Percentiles rank a stretch among this genome's conserved stretches.
Evolutionary conservation across 352 stramenopile genomes (phyloP).

Genomic region (Globisporangium ultimum): DNA sequence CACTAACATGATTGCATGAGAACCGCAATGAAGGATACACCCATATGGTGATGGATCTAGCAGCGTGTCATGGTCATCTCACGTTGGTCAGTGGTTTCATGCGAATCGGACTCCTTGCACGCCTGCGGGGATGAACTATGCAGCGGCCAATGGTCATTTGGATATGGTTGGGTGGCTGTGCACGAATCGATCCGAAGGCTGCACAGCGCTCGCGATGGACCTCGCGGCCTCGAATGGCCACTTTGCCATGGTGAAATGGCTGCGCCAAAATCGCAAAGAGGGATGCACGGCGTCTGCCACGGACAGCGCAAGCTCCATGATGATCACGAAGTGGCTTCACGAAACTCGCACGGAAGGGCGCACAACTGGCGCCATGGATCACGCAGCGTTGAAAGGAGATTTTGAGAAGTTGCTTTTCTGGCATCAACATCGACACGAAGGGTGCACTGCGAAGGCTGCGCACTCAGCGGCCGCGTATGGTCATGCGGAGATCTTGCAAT

Average conservation of each 20-base stretch:
- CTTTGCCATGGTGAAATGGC: not conserved
- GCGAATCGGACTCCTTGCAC: not conserved
- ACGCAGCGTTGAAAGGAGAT: too few relatives aligned
- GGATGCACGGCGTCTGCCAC: slow-evolving; percentile 1
- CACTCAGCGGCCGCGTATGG: too few relatives aligned
- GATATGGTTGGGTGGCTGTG: not conserved
- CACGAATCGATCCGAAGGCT: slow-evolving; percentile 1
- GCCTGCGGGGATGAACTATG: not conserved
- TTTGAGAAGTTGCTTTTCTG: too few relatives aligned
- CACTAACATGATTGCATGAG: not conserved
- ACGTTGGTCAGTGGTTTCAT: not conserved
- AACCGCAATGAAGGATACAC: slow-evolving; percentile 1
- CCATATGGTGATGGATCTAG: not conserved
- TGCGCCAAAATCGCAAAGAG: not conserved
- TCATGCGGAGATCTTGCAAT: too few relatives aligned
- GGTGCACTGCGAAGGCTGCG: too few relatives aligned
- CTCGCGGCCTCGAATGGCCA: not conserved
- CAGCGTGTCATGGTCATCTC: not conserved
- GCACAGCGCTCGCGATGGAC: slow-evolving; percentile 1
- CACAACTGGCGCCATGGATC: too few relatives aligned
- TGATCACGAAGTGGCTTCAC: too few relatives aligned
- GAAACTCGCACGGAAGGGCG: too few relatives aligned
- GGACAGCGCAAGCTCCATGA: not conserved
- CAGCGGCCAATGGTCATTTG: not conserved
- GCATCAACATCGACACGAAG: too few relatives aligned